These are phyloP conservation scores for Dicorynia guianensis DNA, from an alignment of 306 rosid genomes.

Conservation along the genomic window DNA sequence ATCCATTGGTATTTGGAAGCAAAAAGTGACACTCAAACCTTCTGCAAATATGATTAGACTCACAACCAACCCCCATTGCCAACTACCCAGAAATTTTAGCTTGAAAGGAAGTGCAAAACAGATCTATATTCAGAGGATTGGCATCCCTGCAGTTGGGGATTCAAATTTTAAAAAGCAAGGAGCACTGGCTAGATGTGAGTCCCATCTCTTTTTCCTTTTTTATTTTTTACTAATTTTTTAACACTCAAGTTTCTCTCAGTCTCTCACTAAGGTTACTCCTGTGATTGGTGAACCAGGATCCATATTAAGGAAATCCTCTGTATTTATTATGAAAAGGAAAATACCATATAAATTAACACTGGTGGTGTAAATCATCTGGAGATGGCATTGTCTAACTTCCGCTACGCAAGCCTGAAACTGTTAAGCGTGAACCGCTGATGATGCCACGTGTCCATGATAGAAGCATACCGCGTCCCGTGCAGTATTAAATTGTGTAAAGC, in stretches of 20 bases:
- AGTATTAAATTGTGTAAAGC: conserved; percentile 20
- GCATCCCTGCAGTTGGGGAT: too few relatives aligned
- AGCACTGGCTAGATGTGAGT: too few relatives aligned
- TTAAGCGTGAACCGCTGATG: not conserved
- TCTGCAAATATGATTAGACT: too few relatives aligned
- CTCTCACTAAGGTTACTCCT: too few relatives aligned
- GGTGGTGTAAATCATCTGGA: conserved; percentile 5
- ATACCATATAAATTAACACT: not conserved
- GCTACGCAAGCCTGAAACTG: not conserved
- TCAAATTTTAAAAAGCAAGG: too few relatives aligned
- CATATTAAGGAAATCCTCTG: conserved; percentile 2
- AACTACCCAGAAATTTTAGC: not conserved
- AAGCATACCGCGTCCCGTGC: conserved; percentile 4
- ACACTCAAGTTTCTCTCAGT: too few relatives aligned
- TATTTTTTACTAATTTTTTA: too few relatives aligned
- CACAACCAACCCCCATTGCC: too few relatives aligned
- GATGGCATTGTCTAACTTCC: not conserved
- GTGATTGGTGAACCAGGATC: too few relatives aligned
- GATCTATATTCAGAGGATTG: not conserved
- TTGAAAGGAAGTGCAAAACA: not conserved
- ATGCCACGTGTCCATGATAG: not conserved
- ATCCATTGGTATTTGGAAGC: not conserved
- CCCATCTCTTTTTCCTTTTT: too few relatives aligned
- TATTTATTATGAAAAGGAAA: not conserved
- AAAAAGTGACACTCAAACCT: not conserved